Conservation (phyloP, 305 asterid species). For the Fraxinus paxiana region DNA sequence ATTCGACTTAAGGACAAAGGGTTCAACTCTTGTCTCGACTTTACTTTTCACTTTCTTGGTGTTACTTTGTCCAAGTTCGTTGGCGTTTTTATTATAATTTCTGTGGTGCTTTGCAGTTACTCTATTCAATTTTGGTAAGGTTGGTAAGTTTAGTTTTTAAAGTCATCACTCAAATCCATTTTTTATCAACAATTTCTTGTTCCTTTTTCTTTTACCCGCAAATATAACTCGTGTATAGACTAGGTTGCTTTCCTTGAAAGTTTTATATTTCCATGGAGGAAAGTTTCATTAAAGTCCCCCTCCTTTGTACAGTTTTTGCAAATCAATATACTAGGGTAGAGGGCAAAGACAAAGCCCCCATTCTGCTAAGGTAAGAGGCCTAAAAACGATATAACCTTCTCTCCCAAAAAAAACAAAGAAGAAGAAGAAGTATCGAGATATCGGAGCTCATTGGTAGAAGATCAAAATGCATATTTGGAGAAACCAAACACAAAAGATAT, state of each 20-base stretch:
- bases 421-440: neutral
- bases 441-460: neutral
- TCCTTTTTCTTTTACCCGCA: neutral
- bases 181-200: neutral
- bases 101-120: neutral
- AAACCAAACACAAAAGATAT: neutral
- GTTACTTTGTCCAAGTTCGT: neutral
- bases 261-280: neutral
- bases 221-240: neutral
- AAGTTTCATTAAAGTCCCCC: neutral
- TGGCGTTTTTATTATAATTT: neutral
- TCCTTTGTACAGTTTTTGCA: neutral
- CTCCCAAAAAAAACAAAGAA: no score
- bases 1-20: no score
- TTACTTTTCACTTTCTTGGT: neutral
- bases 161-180: neutral
- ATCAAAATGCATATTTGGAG: neutral
- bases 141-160: neutral
- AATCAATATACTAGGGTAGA: neutral
- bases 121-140: neutral
- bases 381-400: neutral
- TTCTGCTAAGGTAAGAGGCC: neutral
- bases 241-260: neutral
- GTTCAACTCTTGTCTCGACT: neutral
- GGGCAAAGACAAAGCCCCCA: neutral